phyloP scores from a whole-genome alignment of 73 alveolate genomes.

The Paramecium primaurelia region DNA sequence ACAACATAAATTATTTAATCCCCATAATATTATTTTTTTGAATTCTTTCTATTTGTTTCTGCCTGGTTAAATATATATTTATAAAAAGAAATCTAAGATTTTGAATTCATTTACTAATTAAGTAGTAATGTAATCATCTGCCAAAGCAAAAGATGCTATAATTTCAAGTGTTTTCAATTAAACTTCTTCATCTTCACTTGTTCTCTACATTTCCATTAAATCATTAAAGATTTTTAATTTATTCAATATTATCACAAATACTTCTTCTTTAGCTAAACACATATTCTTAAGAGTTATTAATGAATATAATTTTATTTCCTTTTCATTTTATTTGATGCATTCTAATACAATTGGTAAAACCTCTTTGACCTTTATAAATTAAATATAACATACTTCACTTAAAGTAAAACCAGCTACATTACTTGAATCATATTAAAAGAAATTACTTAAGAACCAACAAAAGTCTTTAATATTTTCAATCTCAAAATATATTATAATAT shows the following conservation, averaged over 20 bases:
- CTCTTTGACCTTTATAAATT: neutral
- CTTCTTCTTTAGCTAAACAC: neutral
- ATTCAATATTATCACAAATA: neutral
- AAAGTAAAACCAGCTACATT: neutral
- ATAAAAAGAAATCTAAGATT: neutral
- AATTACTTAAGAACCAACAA: neutral
- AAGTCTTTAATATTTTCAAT: neutral
- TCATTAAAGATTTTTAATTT: neutral
- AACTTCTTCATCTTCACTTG: neutral
- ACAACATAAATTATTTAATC: neutral
- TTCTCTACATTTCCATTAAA: neutral
- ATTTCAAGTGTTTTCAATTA: neutral
- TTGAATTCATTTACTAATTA: neutral
- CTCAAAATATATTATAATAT: neutral
- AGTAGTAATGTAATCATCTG: neutral
- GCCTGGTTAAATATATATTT: constrained; percentile 3
- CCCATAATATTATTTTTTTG: constrained; percentile 20
- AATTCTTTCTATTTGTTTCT: neutral
- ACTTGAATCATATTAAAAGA: neutral
- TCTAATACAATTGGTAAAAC: constrained; percentile 15
- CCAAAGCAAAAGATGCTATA: neutral
- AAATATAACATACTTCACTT: neutral
- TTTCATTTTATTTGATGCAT: neutral
- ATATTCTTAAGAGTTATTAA: neutral
- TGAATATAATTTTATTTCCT: neutral